Base-by-base conservation (phyloP, 1,284 basidiomycete genomes). In the Trichosporon ovoides region DNA sequence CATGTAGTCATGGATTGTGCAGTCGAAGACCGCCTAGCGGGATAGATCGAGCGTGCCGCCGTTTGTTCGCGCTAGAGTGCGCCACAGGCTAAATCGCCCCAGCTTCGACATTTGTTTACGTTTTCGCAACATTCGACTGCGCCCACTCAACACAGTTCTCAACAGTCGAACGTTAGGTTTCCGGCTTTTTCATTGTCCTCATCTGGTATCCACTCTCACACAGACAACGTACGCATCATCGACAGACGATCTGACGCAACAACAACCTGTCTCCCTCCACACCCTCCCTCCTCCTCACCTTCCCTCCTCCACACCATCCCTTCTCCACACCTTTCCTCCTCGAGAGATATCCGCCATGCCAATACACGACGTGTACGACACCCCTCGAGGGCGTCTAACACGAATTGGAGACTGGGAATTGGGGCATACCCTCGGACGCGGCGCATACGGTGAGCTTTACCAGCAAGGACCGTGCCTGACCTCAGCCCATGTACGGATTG, bases 401-500 rank as follows among this genome's bases (percentile, higher is more conserved):
- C 58, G 62, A 3, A 66, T 77, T 12, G 74, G 70, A 3, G 66
- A 58, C 2, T 77, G 75, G 72, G 66, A 63, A 34, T 58, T 77
- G 16, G 76, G 75, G 2, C 52, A 55, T 16, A 75, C 74, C 0
- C 59, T 77, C 10, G 76, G 76, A 1, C 60, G 70, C 53, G 76
- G 76, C 28, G 73, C 73, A 10, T 77, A 74, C 40, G 76, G 76
- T 74, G 38, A 61, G 68, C 20, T 12, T 13, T 14, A 12, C 1
- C 6, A 7, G 7, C 18, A 4, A 11, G 1, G 7, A 18, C 43
- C n/a, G 24, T 14, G n/a, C 46, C 37, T 28, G 20, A 33, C 12
- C 7, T 3, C 59, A 77, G 76, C 70, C n/a, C 75, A 77, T 49
- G 76, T 78, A 24, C 73, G 76, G 2, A 63, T 69, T 18, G 76